Base-by-base conservation (phyloP, 108 stramenopile genomes). In the Seminavis robusta region DNA sequence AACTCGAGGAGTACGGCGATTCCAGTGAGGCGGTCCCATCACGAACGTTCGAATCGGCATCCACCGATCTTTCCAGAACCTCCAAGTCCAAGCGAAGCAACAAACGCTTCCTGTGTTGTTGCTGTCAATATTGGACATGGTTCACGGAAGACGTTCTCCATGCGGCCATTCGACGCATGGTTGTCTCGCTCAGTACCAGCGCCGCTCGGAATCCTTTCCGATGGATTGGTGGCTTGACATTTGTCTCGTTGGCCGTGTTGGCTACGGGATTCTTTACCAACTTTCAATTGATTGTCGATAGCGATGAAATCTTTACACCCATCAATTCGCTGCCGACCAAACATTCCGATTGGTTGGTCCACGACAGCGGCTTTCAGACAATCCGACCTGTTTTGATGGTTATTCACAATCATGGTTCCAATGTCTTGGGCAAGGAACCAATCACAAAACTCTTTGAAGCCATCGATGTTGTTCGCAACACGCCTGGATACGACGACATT, bases 261-360 rank as follows among this genome's bases (percentile, higher is more conserved):
- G 27, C 9, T 9, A 11, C 21, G 15, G 61, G 61, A 28, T 23
- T 42, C 7, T 52, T 28, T 30, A 62, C 61, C 1, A 62, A 62
- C 51, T 62, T 52, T 52, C 16, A 40, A 1, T n/a, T 62, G 0
- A 51, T 52, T 20, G 25, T 19, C 17, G 41, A 44, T 6, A 21
- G 29, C 3, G 39, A 37, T 29, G 33, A 29, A 30, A 49, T 62
- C 4, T 52, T 19, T 8, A 62, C 49, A 25, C 61, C 61, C 1
- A 11, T 24, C 17, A 31, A 15, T 27, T 23, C 36, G 15, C 16
- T 11, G 27, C 36, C 24, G 1, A 23, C 42, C 8, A 9, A 62
- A 39, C 39, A 52, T 17, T 23, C 3, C 8, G 37, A 51, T 11
- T 51, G 61, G 61, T 25, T 50, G 19, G 21, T 28, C 16, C 28